Percentiles rank a stretch among this genome's conserved stretches.
These are phyloP conservation scores for Colletotrichum navitas DNA, from an alignment of 2,329 filamentous ascomycete species.

Conservation along the genomic window DNA sequence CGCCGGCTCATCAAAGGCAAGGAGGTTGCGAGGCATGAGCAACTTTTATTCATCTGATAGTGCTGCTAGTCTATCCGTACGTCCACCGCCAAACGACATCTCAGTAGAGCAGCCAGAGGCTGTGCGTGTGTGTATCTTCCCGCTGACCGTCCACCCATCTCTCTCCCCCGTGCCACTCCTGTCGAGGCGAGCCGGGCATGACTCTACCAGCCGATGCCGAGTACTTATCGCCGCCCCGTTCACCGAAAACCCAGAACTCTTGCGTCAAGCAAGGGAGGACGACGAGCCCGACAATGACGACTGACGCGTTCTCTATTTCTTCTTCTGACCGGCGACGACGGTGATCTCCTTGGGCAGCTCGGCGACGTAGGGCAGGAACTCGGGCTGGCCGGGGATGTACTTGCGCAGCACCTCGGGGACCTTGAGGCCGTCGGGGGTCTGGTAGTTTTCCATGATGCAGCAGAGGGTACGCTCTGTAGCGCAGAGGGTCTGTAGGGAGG, in stretches of 20 bases:
- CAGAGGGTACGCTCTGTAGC: slow-evolving; percentile 94
- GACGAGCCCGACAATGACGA: background rate
- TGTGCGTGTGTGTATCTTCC: background rate
- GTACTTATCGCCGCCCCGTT: background rate
- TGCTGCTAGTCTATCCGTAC: slow-evolving; percentile 10
- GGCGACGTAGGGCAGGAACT: slow-evolving; percentile 90
- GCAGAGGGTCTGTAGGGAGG: slow-evolving; percentile 71
- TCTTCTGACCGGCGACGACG: slow-evolving; percentile 49
- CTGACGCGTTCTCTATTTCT: slow-evolving; percentile 39
- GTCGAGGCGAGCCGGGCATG: background rate
- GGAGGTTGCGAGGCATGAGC: too few relatives aligned
- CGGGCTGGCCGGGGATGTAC: slow-evolving; percentile 89
- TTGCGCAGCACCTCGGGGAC: slow-evolving; percentile 88
- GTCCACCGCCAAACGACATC: slow-evolving; percentile 3
- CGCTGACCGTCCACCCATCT: background rate
- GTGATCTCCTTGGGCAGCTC: slow-evolving; percentile 80
- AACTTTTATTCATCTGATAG: background rate
- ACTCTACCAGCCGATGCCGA: background rate
- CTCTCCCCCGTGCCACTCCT: background rate
- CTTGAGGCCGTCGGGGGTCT: slow-evolving; percentile 86
- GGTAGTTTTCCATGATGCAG: slow-evolving; percentile 97
- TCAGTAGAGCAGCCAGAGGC: background rate
- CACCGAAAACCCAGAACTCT: background rate
- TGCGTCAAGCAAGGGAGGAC: background rate
- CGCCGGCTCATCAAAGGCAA: background rate